Conservation (phyloP, 2,329 filamentous ascomycete genomes). For the Lojkania enalia region DNA sequence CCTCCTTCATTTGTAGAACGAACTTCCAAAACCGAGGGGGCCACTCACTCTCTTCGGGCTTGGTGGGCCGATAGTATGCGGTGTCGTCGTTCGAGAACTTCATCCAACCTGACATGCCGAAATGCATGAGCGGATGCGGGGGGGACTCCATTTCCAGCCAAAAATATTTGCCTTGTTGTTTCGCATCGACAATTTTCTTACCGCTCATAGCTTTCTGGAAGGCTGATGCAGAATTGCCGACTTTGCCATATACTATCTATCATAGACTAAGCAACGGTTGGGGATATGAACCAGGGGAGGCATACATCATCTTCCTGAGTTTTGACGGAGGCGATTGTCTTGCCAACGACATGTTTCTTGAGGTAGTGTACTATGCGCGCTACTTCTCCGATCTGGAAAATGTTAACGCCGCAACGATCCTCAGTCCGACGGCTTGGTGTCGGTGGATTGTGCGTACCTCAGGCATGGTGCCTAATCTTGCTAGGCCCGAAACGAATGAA, state of each 20-base stretch:
- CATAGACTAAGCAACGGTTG: background rate
- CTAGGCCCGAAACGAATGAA: too few species aligned
- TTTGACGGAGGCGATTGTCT: constrained; percentile 70
- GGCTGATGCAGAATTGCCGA: constrained; percentile 73
- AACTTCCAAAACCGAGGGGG: constrained; percentile 93
- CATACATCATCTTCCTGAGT: constrained; percentile 70
- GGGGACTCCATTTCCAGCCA: constrained; percentile 79
- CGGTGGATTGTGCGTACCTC: constrained; percentile 29
- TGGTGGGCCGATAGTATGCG: constrained; percentile 73
- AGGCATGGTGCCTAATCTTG: constrained; percentile 41
- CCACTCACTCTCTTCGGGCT: constrained; percentile 67
- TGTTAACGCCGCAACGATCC: constrained; percentile 12
- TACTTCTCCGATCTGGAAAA: constrained; percentile 59
- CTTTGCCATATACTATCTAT: constrained; percentile 83
- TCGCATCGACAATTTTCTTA: constrained; percentile 71
- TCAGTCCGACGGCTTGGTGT: background rate
- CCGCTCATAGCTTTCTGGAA: constrained; percentile 75
- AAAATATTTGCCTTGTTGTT: constrained; percentile 96
- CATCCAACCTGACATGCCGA: constrained; percentile 79
- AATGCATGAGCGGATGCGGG: constrained; percentile 87
- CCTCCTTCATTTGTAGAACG: constrained; percentile 65
- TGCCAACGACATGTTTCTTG: constrained; percentile 79
- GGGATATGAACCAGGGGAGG: background rate
- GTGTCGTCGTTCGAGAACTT: constrained; percentile 80
- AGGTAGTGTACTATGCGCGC: constrained; percentile 86